Base-by-base conservation (phyloP, 2,329 filamentous ascomycete genomes). In the Fusarium secorum region DNA sequence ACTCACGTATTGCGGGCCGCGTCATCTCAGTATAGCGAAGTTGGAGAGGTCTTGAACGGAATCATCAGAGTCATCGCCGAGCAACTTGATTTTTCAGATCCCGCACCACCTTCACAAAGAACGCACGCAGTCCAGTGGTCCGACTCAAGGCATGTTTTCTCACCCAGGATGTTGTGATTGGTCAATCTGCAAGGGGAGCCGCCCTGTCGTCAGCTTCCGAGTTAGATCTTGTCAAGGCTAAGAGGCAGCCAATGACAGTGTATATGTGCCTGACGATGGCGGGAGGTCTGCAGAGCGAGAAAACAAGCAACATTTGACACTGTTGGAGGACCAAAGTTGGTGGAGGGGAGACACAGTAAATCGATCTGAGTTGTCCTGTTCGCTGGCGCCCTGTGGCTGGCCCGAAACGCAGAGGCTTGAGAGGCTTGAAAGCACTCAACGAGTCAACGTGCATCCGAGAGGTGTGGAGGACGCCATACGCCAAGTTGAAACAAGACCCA, bases 201-300 rank as follows among this genome's bases (percentile, higher is more conserved):
- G 66, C 58, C 68, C 58, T 69, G 72, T 66, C 58, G 49, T 59
- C 75, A 74, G 51, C 68, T 72, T 73, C 69, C 53, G 57, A 64
- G 65, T 73, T 60, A 66, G 66, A 57, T 61, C 60, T 68, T 71
- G 67, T 73, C 76, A 77, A 77, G 44, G 55, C 58, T 55, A 45
- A 57, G 62, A 66, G 55, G 73, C 63, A 66, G 49, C 78, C 78
- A 80, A 79, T 80, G 55, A 44, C 51, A 65, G 38, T 38, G 36
- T 42, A 18, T 14, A 59, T 30, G 68, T 71, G 42, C 68, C 68
- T 71, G 68, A 39, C 45, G 58, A 54, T 45, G 36, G 58, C 57
- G 68, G 51, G 57, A 69, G 56, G 56, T 56, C 61, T 57, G 55
- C 66, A 32, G 60, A 70, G 66, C 35, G 41, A 68, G 24, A 52